phyloP scores from a whole-genome alignment of 495 filamentous ascomycete species.

The Aspergillus nidulans region DNA sequence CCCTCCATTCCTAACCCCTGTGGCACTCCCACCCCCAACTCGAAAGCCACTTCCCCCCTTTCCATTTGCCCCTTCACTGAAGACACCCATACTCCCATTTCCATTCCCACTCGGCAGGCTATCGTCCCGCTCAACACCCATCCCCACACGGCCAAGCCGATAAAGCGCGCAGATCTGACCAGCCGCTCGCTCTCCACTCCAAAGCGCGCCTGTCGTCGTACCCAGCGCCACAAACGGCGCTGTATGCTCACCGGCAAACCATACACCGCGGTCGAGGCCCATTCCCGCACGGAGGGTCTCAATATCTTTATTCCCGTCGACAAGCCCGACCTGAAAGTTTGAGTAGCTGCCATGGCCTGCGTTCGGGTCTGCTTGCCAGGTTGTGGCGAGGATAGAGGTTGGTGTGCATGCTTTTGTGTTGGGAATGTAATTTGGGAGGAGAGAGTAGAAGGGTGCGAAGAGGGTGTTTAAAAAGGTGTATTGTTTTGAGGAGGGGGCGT shows the following conservation, averaged over 20 bases:
- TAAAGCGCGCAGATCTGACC: constrained; percentile 51
- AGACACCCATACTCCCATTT: background rate
- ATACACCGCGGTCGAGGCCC: constrained; percentile 63
- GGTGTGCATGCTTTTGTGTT: constrained; percentile 57
- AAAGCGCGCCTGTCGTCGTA: constrained; percentile 47
- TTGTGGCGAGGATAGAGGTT: constrained; percentile 58
- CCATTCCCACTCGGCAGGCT: constrained; percentile 23
- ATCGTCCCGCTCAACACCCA: constrained; percentile 30
- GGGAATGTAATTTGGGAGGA: constrained; percentile 59
- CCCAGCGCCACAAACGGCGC: constrained; percentile 61
- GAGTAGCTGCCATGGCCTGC: constrained; percentile 87
- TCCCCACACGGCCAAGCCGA: constrained; percentile 26
- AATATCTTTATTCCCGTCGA: constrained; percentile 66
- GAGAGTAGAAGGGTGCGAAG: constrained; percentile 65
- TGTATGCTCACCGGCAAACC: constrained; percentile 95
- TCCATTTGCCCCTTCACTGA: too few species aligned
- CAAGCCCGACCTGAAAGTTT: constrained; percentile 79
- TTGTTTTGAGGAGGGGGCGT: constrained; percentile 26
- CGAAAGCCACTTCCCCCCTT: background rate
- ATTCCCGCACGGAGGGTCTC: constrained; percentile 63
- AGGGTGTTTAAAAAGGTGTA: constrained; percentile 33
- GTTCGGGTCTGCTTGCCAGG: constrained; percentile 77
- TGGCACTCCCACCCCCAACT: background rate
- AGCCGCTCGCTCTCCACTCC: constrained; percentile 81
- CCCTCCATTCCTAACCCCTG: background rate